These are phyloP conservation scores for Fagopyrum tataricum DNA, from an alignment of 148 eudicot genomes.

Conservation along the genomic window DNA sequence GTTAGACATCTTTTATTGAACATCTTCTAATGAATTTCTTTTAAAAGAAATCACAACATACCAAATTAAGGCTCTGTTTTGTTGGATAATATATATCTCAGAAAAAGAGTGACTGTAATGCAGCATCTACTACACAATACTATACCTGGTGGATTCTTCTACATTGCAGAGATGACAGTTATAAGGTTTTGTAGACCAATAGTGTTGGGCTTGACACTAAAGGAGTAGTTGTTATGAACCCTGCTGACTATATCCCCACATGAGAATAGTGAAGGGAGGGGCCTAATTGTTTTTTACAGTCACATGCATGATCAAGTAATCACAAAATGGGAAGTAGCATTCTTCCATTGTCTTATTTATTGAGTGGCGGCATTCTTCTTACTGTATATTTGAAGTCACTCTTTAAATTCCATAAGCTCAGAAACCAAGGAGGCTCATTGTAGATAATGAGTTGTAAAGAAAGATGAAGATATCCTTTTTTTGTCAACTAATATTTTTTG, in stretches of 20 bases:
- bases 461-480: neutral
- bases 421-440: neutral
- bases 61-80: constrained; percentile 4
- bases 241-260: neutral
- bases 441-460: neutral
- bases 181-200: neutral
- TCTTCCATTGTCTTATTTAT: neutral
- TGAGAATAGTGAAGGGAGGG: neutral
- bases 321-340: neutral
- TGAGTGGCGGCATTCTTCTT: neutral
- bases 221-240: neutral
- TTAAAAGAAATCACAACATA: constrained; percentile 1
- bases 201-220: neutral
- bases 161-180: neutral
- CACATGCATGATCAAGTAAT: neutral
- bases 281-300: neutral
- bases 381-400: neutral
- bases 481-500: neutral
- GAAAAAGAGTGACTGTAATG: neutral
- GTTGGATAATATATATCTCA: neutral
- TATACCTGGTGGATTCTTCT: neutral
- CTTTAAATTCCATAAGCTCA: neutral
- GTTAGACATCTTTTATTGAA: too few relatives aligned
- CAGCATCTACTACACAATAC: neutral
- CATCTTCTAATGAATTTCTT: neutral